Conservation (phyloP, 345 rosid genomes). For the Melaleuca alternifolia region DNA sequence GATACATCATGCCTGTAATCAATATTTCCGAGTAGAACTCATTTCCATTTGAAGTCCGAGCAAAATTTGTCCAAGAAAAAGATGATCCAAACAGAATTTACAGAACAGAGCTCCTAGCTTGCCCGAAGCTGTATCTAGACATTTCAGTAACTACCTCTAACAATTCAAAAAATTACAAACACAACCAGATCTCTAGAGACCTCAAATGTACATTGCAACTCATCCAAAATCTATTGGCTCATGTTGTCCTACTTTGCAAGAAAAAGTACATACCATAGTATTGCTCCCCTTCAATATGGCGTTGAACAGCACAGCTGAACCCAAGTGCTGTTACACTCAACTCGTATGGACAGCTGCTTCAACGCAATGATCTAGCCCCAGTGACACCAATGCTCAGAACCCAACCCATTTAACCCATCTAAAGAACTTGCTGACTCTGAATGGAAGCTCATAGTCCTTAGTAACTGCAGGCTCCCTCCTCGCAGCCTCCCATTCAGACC, state of each 20-base stretch:
- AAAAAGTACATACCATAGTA: neutral
- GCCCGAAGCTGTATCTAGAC: neutral
- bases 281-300: neutral
- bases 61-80: neutral
- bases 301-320: neutral
- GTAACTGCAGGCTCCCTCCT: constrained; percentile 80
- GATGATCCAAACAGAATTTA: neutral
- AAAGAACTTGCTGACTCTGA: constrained; percentile 72
- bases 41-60: neutral
- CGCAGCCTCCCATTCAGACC: constrained; percentile 84
- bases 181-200: neutral
- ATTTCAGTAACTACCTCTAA: neutral
- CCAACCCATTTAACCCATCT: constrained; percentile 99
- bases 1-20: neutral
- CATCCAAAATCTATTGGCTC: neutral
- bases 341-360: neutral
- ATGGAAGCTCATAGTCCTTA: constrained; percentile 85
- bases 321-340: neutral
- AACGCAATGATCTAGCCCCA: neutral
- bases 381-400: constrained; percentile 24
- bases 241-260: neutral
- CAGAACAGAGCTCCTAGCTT: neutral
- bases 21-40: neutral
- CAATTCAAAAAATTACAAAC: neutral
- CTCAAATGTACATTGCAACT: neutral